Base-by-base conservation (phyloP, 352 stramenopile species). In the Pythium aphanidermatum region DNA sequence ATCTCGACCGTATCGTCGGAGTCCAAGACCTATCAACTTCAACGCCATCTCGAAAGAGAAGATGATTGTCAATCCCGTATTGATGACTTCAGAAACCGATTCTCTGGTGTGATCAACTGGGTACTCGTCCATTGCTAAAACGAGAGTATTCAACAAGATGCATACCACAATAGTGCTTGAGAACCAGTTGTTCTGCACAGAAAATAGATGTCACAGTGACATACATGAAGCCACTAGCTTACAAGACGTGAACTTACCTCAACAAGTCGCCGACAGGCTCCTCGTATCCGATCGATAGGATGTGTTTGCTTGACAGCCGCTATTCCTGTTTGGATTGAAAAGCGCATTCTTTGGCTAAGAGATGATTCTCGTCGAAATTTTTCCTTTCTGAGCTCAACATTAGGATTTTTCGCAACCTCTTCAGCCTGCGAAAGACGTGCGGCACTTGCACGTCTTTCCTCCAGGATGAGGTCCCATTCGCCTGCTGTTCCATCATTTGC, bases 61-160 rank as follows among this genome's bases (percentile, higher is more conserved):
- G 27, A 78, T 43, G 43, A 82, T 36, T 9, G 70, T 73, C 29
- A 81, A 44, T 1, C 43, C 36, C 9, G 57, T 48, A 31, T 83
- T 83, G 27, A 75, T 32, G 17, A 46, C 50, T 17, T 72, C 65
- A 1, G 60, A 51, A 5, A 63, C 46, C 2, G 24, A 12, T 11
- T 65, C 55, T 17, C 51, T 45, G 1, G 25, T 41, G 0, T 24
- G 10, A 17, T 72, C 31, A 6, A 51, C 40, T 10, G 65, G 65
- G 27, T 75, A 75, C 30, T 74, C 63, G 40, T 88, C 76, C 58
- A 84, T 58, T 4, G 65, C 70, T 14, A 89, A 52, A 12, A 59
- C 64, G 14, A 74, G 25, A 0, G 76, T 89, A 53, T 89, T 89
- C 14, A 86, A 14, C 8, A 88, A 23, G 34, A 88, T 88, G 16